Conservation (phyloP, 176 grass and related monocot species). For the Thalia dealbata region DNA sequence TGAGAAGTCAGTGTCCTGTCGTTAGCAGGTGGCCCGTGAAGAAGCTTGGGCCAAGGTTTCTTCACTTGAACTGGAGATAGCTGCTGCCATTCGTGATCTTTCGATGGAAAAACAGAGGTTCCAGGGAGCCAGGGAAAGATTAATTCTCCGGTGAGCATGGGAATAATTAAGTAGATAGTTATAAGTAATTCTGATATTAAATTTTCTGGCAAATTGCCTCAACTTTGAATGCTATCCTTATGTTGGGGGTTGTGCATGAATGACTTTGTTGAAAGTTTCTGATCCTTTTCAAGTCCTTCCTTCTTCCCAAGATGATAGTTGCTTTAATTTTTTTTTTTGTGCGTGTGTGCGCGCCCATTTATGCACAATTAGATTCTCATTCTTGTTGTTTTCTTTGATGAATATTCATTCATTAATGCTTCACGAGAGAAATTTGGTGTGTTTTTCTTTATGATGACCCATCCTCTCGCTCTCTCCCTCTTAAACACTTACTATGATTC, state of each 20-base stretch:
- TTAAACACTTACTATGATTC: not conserved
- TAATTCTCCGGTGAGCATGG: conserved; percentile 70
- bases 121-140: conserved; percentile 86
- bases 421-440: not conserved
- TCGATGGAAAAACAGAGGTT: conserved; percentile 89
- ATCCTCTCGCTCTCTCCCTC: not conserved
- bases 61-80: conserved; percentile 87
- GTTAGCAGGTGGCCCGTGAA: conserved; percentile 92
- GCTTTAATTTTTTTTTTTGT: too few species aligned
- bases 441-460: not conserved
- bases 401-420: not conserved
- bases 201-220: not conserved
- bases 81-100: conserved; percentile 78
- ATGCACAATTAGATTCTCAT: not conserved
- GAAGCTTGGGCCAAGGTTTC: conserved; percentile 96
- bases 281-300: not conserved
- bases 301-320: not conserved
- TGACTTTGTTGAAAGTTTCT: not conserved
- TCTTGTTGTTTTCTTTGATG: not conserved
- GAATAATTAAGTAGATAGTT: not conserved
- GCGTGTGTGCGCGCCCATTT: too few species aligned
- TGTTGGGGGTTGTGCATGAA: too few species aligned
- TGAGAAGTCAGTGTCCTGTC: conserved; percentile 33
- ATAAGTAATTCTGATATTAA: not conserved
- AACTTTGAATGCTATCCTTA: too few species aligned